Evolutionary conservation across 495 filamentous ascomycete species (phyloP), one percentile per base, ranked within the genome.

Genomic region (Neurospora sp.): DNA sequence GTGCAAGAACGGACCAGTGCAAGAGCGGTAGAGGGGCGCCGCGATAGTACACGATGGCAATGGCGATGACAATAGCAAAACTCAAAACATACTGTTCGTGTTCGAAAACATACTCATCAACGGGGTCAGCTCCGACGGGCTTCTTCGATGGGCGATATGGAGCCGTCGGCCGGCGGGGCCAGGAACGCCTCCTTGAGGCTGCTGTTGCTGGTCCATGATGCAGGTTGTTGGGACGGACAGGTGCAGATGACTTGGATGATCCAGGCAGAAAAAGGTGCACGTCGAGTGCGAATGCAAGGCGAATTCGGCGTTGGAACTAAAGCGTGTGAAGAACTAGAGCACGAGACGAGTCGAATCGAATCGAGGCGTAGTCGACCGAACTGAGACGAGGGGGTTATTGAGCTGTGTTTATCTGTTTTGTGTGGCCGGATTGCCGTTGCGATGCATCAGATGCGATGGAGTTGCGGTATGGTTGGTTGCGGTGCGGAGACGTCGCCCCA

Each of bases 121-220:
- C 74, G 96, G 96, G 69, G 96, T 99, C 79, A 99, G 86, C 87
- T 98, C 96, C 74, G 96, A 98, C 69, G 96, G 96, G 84, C 94
- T 98, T 82, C 96, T 89, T 79, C 96, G 91, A 84, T 99, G 96
- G 79, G 96, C 96, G 81, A 99, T 98, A 84, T 98, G 95, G 77
- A 98, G 89, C 82, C 94, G 92, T 79, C 96, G 94, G 77, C 94
- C 94, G 73, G 90, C 84, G 74, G 95, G 93, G 74, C 94, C 94
- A 81, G 91, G 89, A 70, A 92, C 90, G 79, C 90, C 92, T 78
- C 89, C 85, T 90, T 84, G 82, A 72, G 81, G 79, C 72, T 81
- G 79, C 76, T 91, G 91, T 78, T 90, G 89, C 83, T 94, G 93
- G 84, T 97, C 94, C 93, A 97, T 97, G 76, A 76, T 72, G 80